Evolutionary conservation across 2,329 filamentous ascomycete species (phyloP).

Genomic region (Pseudodiploospora longispora): DNA sequence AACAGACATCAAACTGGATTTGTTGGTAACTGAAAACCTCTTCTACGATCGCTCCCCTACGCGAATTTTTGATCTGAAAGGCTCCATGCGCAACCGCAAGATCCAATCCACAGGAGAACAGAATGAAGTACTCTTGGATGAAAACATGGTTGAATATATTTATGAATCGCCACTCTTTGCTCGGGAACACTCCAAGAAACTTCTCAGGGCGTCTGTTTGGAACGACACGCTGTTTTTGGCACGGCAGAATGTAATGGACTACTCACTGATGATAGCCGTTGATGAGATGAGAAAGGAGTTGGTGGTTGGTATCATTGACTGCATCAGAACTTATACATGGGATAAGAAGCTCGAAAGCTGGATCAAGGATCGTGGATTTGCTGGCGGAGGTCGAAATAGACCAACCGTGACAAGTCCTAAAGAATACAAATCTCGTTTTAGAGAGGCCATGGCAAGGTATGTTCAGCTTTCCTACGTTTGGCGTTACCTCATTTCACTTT

Average conservation of each 20-base stretch:
- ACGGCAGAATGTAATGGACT: slow-evolving; percentile 97
- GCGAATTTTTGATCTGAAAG: slow-evolving; percentile 91
- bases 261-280: slow-evolving; percentile 95
- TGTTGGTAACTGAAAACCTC: slow-evolving; percentile 93
- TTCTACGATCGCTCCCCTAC: slow-evolving; percentile 92
- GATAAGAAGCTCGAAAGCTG: slow-evolving; percentile 99
- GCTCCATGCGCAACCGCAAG: slow-evolving; percentile 96
- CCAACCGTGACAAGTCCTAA: slow-evolving; percentile 96
- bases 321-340: slow-evolving; percentile 97
- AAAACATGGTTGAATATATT: slow-evolving; percentile 99
- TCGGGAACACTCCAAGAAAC: slow-evolving; percentile 90
- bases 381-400: slow-evolving; percentile 65
- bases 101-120: slow-evolving; percentile 93
- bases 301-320: slow-evolving; percentile 96
- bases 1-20: slow-evolving; percentile 87
- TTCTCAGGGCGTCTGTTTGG: slow-evolving; percentile 85
- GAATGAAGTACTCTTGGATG: slow-evolving; percentile 91
- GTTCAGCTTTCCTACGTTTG: slow-evolving; percentile 21
- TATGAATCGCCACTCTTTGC: slow-evolving; percentile 95
- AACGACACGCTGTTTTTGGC: slow-evolving; percentile 96
- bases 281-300: slow-evolving; percentile 85
- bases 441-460: slow-evolving; percentile 92
- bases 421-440: slow-evolving; percentile 93
- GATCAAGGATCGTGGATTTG: slow-evolving; percentile 95
- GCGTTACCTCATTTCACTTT: too few relatives aligned